A percentile compares a stretch with the other conserved stretches of the same genome.
phyloP scores from a whole-genome alignment of 2,329 filamentous ascomycete genomes.

The Bimuria novae-zelandiae region DNA sequence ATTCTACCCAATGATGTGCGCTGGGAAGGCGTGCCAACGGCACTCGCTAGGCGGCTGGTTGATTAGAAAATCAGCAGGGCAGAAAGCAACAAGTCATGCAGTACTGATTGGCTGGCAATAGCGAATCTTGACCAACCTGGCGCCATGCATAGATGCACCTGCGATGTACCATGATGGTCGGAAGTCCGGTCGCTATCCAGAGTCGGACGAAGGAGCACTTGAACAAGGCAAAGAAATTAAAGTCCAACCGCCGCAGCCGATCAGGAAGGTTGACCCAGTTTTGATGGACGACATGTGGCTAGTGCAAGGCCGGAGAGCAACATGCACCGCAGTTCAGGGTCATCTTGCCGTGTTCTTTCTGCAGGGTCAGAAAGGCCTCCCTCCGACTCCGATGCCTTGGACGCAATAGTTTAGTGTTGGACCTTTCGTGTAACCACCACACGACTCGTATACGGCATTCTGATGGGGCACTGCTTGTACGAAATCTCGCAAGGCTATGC shows the following conservation, averaged over 20 bases:
- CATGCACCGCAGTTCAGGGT: conserved; percentile 7
- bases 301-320: conserved; percentile 8
- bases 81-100: background rate
- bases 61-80: background rate
- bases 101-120: background rate
- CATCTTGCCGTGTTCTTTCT: conserved; percentile 5
- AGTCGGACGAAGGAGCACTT: background rate
- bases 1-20: background rate
- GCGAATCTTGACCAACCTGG: background rate
- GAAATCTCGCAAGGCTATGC: background rate
- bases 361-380: conserved; percentile 7
- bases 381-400: conserved; percentile 6
- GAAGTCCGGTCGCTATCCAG: conserved; percentile 1
- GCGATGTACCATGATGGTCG: background rate
- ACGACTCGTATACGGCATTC: conserved; percentile 1
- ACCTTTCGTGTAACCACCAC: background rate
- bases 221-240: conserved; percentile 1
- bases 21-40: background rate
- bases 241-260: conserved; percentile 5
- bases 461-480: background rate
- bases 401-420: conserved; percentile 2
- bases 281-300: conserved; percentile 1
- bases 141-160: background rate
- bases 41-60: background rate
- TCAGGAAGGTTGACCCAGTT: background rate